phyloP scores from a whole-genome alignment of 176 grass and related monocot genomes.

The Dactylis glomerata region DNA sequence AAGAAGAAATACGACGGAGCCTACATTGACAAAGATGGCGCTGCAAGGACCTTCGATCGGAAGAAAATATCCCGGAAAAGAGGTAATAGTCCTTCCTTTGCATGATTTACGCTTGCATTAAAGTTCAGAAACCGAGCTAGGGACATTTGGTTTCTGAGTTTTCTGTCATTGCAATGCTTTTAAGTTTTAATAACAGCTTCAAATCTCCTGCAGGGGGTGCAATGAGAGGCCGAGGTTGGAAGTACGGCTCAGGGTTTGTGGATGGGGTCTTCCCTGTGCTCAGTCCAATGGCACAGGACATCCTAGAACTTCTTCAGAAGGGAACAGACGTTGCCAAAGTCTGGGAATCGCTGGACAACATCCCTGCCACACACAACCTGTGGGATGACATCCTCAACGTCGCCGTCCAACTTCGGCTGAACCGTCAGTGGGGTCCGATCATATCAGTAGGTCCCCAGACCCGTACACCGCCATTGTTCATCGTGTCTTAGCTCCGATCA shows the following conservation, averaged over 20 bases:
- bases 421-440: constrained; percentile 68
- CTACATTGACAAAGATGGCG: constrained; percentile 79
- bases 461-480: not conserved
- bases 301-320: constrained; percentile 64
- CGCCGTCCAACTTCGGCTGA: constrained; percentile 66
- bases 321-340: constrained; percentile 52
- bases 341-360: constrained; percentile 56
- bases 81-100: constrained; percentile 33
- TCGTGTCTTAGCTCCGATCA: not conserved
- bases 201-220: constrained; percentile 49
- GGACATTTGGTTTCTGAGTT: not conserved
- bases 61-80: constrained; percentile 87
- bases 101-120: not conserved
- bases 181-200: not conserved
- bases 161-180: not conserved
- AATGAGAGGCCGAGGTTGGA: constrained; percentile 74
- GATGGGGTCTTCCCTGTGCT: constrained; percentile 88
- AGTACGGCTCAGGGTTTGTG: constrained; percentile 87
- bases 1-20: constrained; percentile 45
- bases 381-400: constrained; percentile 81
- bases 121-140: not conserved
- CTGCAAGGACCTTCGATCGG: constrained; percentile 41
- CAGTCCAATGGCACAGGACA: constrained; percentile 77
- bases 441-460: constrained; percentile 45
- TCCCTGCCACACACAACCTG: constrained; percentile 58